These are phyloP conservation scores for Pelargonium exstipulatum DNA, from an alignment of 441 rosid genomes.

Conservation along the genomic window DNA sequence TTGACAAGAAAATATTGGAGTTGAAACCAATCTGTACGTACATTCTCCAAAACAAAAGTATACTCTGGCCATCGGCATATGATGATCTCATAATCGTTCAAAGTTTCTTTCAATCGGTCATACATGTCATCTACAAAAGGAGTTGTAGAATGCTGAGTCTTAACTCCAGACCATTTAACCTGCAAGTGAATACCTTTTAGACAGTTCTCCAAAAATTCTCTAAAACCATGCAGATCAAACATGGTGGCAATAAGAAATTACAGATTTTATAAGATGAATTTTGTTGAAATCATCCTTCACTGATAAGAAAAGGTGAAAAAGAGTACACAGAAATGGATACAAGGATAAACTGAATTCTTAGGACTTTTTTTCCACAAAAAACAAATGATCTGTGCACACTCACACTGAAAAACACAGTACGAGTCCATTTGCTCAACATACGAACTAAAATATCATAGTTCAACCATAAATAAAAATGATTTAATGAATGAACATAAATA, in stretches of 20 bases:
- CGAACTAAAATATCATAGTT: neutral
- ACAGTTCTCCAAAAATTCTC: slow-evolving; percentile 15
- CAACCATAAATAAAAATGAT: neutral
- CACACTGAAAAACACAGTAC: neutral
- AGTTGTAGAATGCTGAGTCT: slow-evolving; percentile 88
- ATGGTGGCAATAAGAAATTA: neutral
- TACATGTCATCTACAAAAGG: slow-evolving; percentile 95
- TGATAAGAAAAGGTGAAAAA: neutral
- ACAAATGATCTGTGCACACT: neutral
- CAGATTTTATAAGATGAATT: neutral
- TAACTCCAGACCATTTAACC: slow-evolving; percentile 95
- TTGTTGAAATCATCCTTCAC: neutral
- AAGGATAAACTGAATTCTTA: neutral
- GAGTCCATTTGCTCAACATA: slow-evolving; percentile 3
- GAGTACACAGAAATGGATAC: neutral
- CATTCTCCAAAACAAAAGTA: slow-evolving; percentile 82
- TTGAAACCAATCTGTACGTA: slow-evolving; percentile 33
- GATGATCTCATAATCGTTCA: slow-evolving; percentile 79
- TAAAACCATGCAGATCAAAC: neutral
- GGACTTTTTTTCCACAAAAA: neutral
- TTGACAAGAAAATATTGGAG: slow-evolving; percentile 11
- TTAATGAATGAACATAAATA: slow-evolving; percentile 21
- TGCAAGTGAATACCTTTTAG: slow-evolving; percentile 35
- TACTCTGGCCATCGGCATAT: slow-evolving; percentile 97
- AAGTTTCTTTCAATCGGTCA: slow-evolving; percentile 68